phyloP scores from a whole-genome alignment of 2,329 filamentous ascomycete genomes.

The Metarhizium anisopliae region DNA sequence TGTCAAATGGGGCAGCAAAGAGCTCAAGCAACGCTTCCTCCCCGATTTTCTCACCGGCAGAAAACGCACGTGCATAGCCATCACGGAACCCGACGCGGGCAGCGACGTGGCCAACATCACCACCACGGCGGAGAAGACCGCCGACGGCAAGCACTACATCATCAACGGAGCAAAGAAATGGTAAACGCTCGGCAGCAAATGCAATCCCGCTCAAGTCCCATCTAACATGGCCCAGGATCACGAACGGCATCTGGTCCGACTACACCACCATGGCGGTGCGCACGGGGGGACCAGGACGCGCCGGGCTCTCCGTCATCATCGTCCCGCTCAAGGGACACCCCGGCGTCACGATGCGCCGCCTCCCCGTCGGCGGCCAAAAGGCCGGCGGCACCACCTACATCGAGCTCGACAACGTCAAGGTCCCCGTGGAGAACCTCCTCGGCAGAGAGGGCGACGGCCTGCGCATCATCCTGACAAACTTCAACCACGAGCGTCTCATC shows the following conservation, averaged over 20 bases:
- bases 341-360: conserved; percentile 42
- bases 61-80: conserved; percentile 53
- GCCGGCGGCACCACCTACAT: conserved; percentile 52
- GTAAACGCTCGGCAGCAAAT: conserved; percentile 13
- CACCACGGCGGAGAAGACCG: conserved; percentile 43
- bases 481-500: conserved; percentile 51
- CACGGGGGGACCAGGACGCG: conserved; percentile 43
- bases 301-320: conserved; percentile 48
- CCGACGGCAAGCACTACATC: conserved; percentile 42
- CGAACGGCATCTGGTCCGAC: conserved; percentile 49
- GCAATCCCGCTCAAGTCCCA: too few relatives aligned
- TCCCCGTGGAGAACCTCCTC: conserved; percentile 32
- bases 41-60: conserved; percentile 49
- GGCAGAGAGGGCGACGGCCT: conserved; percentile 47
- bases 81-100: conserved; percentile 53
- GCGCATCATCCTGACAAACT: conserved; percentile 46
- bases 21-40: conserved; percentile 39
- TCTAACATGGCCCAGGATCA: conserved; percentile 30
- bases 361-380: conserved; percentile 56
- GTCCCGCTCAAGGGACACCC: conserved; percentile 45
- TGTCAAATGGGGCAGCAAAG: conserved; percentile 48
- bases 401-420: conserved; percentile 44
- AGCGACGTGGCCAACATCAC: conserved; percentile 56
- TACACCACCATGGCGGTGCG: conserved; percentile 55
- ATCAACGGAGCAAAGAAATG: conserved; percentile 61